Percentiles rank a stretch among this genome's conserved stretches.
phyloP scores from a whole-genome alignment of 1,284 basidiomycete species.

The Austropuccinia psidii region DNA sequence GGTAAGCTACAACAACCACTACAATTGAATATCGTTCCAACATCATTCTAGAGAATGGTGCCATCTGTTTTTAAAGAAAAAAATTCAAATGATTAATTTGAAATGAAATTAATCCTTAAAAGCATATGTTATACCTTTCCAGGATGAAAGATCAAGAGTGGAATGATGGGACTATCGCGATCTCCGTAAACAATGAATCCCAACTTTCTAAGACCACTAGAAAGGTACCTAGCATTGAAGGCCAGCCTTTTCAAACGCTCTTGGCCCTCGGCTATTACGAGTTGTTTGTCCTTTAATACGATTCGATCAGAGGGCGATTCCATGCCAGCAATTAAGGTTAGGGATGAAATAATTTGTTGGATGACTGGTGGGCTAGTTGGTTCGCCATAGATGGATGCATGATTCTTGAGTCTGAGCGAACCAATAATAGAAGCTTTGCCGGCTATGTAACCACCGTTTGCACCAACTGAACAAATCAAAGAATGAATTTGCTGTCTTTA shows the following conservation, averaged over 20 bases:
- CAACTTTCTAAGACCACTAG: constrained; percentile 74
- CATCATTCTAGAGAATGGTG: neutral
- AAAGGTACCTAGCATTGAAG: constrained; percentile 91
- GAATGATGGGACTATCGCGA: constrained; percentile 84
- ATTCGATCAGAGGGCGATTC: constrained; percentile 58
- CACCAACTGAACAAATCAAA: constrained; percentile 63
- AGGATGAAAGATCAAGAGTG: constrained; percentile 84
- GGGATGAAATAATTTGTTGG: constrained; percentile 81
- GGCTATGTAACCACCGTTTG: constrained; percentile 90
- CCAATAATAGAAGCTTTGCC: constrained; percentile 73
- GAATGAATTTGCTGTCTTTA: neutral
- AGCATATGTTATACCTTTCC: constrained; percentile 69
- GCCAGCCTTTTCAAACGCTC: constrained; percentile 76
- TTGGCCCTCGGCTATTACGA: constrained; percentile 67
- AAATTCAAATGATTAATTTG: constrained; percentile 39
- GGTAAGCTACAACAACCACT: constrained; percentile 50
- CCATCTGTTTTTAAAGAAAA: neutral
- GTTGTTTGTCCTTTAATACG: constrained; percentile 58
- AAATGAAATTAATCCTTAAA: constrained; percentile 38
- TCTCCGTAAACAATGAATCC: constrained; percentile 96
- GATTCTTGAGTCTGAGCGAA: constrained; percentile 69
- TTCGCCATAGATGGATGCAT: constrained; percentile 82
- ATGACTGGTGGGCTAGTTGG: constrained; percentile 83
- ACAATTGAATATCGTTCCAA: constrained; percentile 40
- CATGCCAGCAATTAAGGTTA: constrained; percentile 89